These are phyloP conservation scores for Aspergillus cristatus DNA, from an alignment of 495 filamentous ascomycete species.

Conservation along the genomic window DNA sequence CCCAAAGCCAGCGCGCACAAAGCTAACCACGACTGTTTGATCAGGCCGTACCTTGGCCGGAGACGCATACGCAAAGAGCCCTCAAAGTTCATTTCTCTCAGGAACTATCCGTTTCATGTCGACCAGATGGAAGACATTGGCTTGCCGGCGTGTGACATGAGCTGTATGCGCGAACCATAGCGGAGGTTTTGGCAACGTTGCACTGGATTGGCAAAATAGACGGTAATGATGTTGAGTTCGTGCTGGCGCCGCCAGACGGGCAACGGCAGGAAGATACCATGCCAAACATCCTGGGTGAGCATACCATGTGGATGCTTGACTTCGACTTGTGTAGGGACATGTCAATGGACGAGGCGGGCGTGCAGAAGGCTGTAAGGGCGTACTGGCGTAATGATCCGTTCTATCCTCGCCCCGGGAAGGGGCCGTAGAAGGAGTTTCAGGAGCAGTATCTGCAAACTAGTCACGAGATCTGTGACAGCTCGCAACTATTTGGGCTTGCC, in stretches of 20 bases:
- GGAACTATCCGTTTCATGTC: slow-evolving; percentile 40
- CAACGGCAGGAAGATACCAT: too few species aligned
- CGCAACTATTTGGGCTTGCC: too few species aligned
- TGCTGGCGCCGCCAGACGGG: slow-evolving; percentile 20
- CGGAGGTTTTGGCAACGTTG: slow-evolving; percentile 33
- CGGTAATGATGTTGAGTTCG: slow-evolving; percentile 43
- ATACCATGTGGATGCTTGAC: slow-evolving; percentile 36
- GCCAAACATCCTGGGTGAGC: slow-evolving; percentile 7
- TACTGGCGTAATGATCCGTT: slow-evolving; percentile 36
- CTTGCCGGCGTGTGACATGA: slow-evolving; percentile 11
- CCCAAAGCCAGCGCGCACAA: slow-evolving; percentile 14
- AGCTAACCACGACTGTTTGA: slow-evolving; percentile 33
- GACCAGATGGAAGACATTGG: slow-evolving; percentile 38
- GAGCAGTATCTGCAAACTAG: slow-evolving; percentile 8
- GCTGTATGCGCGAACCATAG: slow-evolving; percentile 27
- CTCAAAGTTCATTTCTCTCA: slow-evolving; percentile 24
- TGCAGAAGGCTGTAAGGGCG: slow-evolving; percentile 20
- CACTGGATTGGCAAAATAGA: slow-evolving; percentile 36
- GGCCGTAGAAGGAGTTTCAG: slow-evolving; percentile 23
- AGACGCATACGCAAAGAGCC: slow-evolving; percentile 7
- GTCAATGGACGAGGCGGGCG: slow-evolving; percentile 19
- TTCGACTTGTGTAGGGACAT: slow-evolving; percentile 33
- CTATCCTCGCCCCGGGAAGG: slow-evolving; percentile 26
- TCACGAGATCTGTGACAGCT: too few species aligned
- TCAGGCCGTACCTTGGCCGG: slow-evolving; percentile 38